Conservation (phyloP, 257 asterid genomes). For the Solanum bulbocastanum region DNA sequence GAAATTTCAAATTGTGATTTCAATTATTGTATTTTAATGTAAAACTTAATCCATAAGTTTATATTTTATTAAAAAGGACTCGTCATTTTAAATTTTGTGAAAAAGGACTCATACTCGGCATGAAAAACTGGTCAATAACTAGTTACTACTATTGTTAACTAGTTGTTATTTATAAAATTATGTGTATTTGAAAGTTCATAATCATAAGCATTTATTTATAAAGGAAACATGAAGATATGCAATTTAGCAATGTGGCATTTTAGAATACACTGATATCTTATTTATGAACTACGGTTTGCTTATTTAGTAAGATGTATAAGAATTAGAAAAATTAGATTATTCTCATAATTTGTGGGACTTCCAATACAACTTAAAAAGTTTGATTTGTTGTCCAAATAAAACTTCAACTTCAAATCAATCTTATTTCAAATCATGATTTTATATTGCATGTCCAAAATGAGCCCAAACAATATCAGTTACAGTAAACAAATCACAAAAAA, state of each 20-base stretch:
- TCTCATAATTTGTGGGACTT: background rate
- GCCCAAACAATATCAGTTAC: background rate
- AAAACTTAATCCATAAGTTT: background rate
- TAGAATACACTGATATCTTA: background rate
- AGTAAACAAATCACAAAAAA: background rate
- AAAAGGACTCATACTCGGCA: background rate
- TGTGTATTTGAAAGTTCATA: background rate
- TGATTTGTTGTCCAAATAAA: background rate
- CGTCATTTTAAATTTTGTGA: background rate
- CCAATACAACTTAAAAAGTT: background rate
- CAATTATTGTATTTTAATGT: background rate
- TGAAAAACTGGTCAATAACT: background rate
- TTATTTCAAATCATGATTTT: background rate
- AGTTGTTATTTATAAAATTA: background rate
- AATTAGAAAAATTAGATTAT: background rate
- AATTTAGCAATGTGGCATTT: background rate
- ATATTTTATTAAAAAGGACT: background rate
- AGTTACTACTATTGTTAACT: background rate
- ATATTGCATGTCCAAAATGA: background rate
- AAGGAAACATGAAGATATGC: background rate
- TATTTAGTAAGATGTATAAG: too few relatives aligned
- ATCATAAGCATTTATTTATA: background rate
- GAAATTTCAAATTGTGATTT: background rate
- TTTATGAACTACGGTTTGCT: background rate
- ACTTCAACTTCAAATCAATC: background rate